These are phyloP conservation scores for Mycena indigotica DNA, from an alignment of 768 basidiomycete species.

Conservation along the genomic window DNA sequence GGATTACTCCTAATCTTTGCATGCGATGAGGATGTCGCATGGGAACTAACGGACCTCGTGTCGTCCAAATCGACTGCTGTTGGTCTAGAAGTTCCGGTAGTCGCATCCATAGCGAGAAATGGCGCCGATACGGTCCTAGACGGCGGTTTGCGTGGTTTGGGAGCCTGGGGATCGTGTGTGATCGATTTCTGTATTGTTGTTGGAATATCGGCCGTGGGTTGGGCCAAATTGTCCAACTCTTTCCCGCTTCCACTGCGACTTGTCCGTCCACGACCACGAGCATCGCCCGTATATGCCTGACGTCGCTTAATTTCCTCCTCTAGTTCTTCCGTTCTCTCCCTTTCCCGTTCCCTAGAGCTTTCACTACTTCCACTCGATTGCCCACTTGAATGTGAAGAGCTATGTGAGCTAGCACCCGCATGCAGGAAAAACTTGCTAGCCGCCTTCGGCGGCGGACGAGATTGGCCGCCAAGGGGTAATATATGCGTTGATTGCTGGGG, in stretches of 20 bases:
- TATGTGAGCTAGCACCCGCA: constrained; percentile 6
- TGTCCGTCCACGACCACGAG: constrained; percentile 4
- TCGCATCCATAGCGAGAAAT: neutral
- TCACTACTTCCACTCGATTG: constrained; percentile 7
- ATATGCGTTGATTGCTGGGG: constrained; percentile 17
- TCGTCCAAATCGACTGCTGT: constrained; percentile 2
- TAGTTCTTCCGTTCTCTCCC: constrained; percentile 2
- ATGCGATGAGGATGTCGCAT: constrained; percentile 16
- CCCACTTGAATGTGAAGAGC: constrained; percentile 4
- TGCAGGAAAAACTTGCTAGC: constrained; percentile 12
- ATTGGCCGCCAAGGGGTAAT: constrained; percentile 14
- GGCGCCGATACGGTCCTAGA: neutral
- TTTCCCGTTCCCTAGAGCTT: constrained; percentile 5
- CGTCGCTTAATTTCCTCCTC: neutral
- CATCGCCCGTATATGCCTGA: constrained; percentile 3
- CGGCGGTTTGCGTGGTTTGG: neutral
- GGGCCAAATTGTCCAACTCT: neutral
- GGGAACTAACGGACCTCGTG: constrained; percentile 17
- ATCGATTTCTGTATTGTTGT: neutral
- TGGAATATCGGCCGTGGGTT: neutral
- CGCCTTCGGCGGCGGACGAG: neutral
- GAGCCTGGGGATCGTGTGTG: neutral
- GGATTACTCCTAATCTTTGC: neutral
- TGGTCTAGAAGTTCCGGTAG: neutral
- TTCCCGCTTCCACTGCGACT: neutral